These are phyloP conservation scores for Leccinum uliginosum DNA, from an alignment of 768 basidiomycete species.

Conservation along the genomic window DNA sequence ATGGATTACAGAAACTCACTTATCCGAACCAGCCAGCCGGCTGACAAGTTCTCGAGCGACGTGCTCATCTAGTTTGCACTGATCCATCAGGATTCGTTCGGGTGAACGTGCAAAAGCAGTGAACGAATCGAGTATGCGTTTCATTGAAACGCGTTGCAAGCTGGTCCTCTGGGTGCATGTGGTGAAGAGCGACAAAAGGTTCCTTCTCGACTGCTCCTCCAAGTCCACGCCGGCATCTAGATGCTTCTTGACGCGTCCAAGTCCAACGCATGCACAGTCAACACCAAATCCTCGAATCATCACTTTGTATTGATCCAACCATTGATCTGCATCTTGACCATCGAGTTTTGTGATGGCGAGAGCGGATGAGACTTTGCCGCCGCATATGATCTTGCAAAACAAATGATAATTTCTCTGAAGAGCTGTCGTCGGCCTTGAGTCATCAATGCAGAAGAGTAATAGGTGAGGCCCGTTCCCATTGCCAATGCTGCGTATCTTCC, in stretches of 20 bases:
- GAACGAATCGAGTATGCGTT: constrained; percentile 2
- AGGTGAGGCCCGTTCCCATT: constrained; percentile 26
- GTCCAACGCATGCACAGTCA: constrained; percentile 27
- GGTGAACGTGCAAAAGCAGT: constrained; percentile 8
- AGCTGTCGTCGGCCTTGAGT: constrained; percentile 21
- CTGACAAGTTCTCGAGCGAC: constrained; percentile 17
- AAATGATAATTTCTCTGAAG: constrained; percentile 25
- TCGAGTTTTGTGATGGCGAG: constrained; percentile 30
- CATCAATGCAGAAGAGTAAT: constrained; percentile 31
- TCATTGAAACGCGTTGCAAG: constrained; percentile 9
- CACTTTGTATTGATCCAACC: constrained; percentile 31
- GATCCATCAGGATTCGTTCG: constrained; percentile 11
- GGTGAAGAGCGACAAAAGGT: constrained; percentile 19
- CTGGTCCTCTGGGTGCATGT: constrained; percentile 1
- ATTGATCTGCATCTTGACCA: constrained; percentile 25
- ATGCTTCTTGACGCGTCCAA: constrained; percentile 26
- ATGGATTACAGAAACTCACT: not conserved
- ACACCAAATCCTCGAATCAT: constrained; percentile 14
- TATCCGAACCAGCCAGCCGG: constrained; percentile 8
- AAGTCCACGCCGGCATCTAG: constrained; percentile 15
- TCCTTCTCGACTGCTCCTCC: constrained; percentile 24
- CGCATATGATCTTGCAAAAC: constrained; percentile 26
- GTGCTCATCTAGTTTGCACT: constrained; percentile 20
- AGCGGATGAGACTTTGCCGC: constrained; percentile 25
- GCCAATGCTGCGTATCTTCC: constrained; percentile 30